Evolutionary conservation across 805 yeast species (phyloP).

Genomic region (Metschnikowia baotianmanensis): DNA sequence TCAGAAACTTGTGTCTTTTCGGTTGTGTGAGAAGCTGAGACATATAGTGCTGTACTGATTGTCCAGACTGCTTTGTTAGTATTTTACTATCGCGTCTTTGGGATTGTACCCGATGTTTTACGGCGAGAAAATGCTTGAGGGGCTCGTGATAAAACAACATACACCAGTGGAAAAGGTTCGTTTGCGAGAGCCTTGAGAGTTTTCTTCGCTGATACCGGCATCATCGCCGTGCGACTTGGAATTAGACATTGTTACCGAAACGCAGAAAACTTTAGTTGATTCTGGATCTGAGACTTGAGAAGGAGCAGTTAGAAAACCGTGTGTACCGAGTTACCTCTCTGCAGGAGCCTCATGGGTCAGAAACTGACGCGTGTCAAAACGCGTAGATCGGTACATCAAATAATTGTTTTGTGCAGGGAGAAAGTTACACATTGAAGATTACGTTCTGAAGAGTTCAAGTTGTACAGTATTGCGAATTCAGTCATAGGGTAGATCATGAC

Average conservation of each 20-base stretch:
- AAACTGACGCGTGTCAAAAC: too few species aligned
- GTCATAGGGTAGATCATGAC: too few species aligned
- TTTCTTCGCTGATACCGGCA: neutral
- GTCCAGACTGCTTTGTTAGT: slow-evolving; percentile 16
- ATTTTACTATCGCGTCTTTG: neutral
- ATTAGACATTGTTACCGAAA: slow-evolving; percentile 2
- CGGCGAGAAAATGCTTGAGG: neutral
- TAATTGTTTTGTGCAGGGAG: neutral
- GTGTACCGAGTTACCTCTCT: neutral
- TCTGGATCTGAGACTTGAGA: neutral
- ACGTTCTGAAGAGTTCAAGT: too few species aligned
- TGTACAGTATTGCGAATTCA: too few species aligned
- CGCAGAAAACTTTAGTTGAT: too few species aligned
- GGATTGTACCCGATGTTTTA: too few species aligned
- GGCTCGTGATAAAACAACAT: slow-evolving; percentile 1
- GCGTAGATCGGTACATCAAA: neutral
- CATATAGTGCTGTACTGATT: slow-evolving; percentile 21
- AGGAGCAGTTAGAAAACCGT: too few species aligned
- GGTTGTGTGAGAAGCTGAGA: slow-evolving; percentile 18
- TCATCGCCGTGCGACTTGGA: slow-evolving; percentile 2
- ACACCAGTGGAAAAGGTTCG: slow-evolving; percentile 12
- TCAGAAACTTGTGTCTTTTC: slow-evolving; percentile 11
- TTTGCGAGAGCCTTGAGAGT: neutral
- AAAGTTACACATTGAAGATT: too few species aligned
- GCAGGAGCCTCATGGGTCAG: neutral